Base-by-base conservation (phyloP, 148 eudicot genomes). In the Euryodendron excelsum region DNA sequence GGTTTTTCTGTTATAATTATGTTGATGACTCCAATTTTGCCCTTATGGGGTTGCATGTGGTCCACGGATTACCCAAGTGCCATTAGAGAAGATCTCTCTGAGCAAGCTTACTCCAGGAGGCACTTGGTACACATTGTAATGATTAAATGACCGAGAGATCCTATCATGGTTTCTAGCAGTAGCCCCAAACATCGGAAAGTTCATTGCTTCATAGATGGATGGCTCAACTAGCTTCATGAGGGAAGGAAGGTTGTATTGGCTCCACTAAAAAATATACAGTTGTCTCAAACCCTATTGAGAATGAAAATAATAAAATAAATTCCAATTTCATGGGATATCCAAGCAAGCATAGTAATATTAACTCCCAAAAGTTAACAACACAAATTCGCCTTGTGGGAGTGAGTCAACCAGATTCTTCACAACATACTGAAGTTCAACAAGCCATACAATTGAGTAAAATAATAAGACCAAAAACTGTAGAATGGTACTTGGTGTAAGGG, bases 401-500 rank as follows among this genome's bases (percentile, higher is more conserved):
- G 41, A 76, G 37, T 47, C 70, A 45, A 76, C 20, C 12, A 23
- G 12, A n/a, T 41, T 10, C 10, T 34, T 37, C 72, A 41, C 23
- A 74, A 37, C 30, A 15, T n/a, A 75, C 28, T 39, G 34, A 60
- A 61, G 78, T 13, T 76, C 21, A 47, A 45, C 17, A 45, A 63
- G 60, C 39, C n/a, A 23, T 62, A 62, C 20, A 45, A 5, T 41
- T 5, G 2, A 76, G 20, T 20, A 25, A 74, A 61, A 5, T 60
- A 6, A 21, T 18, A 30, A 21, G 21, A 48, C 47, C 34, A 63
- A 62, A 41, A 75, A 27, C 4, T 33, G 39, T 50, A n/a, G 25
- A 55, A 73, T 34, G 53, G 77, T 88, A 94, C 98, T 92, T 89
- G 74, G 72, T 89, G 80, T 75, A 94, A 75, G 52, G 97, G 89